Conservation (phyloP, 768 basidiomycete species). For the Lentinus tigrinus region DNA sequence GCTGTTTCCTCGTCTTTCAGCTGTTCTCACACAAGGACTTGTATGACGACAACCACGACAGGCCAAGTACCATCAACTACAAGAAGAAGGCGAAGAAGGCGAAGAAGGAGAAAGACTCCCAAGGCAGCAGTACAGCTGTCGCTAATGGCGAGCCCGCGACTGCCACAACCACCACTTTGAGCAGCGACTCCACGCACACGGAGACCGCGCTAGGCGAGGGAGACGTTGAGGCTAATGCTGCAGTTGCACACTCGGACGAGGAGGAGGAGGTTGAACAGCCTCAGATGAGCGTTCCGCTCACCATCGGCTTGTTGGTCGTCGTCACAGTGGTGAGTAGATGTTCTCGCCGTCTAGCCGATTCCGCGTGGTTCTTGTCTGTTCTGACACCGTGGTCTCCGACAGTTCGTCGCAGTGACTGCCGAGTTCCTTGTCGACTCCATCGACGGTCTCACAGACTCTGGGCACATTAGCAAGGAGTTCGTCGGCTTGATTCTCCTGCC, state of each 20-base stretch:
- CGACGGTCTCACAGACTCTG: constrained; percentile 58
- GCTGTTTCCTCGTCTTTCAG: constrained; percentile 51
- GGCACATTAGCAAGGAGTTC: constrained; percentile 71
- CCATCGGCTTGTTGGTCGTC: constrained; percentile 32
- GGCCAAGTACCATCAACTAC: constrained; percentile 28
- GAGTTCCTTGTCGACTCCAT: constrained; percentile 80
- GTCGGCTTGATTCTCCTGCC: constrained; percentile 88
- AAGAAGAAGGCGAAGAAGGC: constrained; percentile 6
- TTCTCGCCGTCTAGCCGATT: background rate
- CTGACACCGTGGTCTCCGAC: background rate
- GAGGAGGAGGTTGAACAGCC: constrained; percentile 35
- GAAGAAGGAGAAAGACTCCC: background rate
- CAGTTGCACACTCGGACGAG: constrained; percentile 14
- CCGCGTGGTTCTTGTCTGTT: background rate
- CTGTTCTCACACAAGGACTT: constrained; percentile 55
- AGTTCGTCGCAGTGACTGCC: constrained; percentile 54
- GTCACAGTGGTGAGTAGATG: constrained; percentile 39
- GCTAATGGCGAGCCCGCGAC: background rate
- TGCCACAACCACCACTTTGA: background rate
- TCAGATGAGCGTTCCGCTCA: constrained; percentile 33
- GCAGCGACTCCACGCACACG: background rate
- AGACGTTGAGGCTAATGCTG: background rate
- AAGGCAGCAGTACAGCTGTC: background rate
- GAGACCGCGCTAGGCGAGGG: constrained; percentile 2
- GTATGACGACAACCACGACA: constrained; percentile 37